phyloP scores from a whole-genome alignment of 192 early-diverging fungal species.

The Paraglomus brasilianum region DNA sequence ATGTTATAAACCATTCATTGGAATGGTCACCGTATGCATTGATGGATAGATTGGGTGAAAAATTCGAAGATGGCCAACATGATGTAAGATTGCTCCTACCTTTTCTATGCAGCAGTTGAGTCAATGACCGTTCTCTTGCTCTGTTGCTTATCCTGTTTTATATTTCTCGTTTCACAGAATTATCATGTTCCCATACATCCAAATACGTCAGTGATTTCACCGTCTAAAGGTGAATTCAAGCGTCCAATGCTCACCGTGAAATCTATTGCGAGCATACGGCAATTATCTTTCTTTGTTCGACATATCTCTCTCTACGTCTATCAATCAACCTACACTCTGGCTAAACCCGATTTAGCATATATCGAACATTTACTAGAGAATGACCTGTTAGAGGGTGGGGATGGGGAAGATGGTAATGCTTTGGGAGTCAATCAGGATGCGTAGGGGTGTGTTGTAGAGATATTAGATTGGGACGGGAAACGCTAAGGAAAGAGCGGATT shows the following conservation, averaged over 20 bases:
- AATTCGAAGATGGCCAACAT: conserved; percentile 45
- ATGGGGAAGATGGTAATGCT: too few species aligned
- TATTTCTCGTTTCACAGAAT: neutral
- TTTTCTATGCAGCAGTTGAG: neutral
- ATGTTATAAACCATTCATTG: conserved; percentile 49
- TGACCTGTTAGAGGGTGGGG: conserved; percentile 53
- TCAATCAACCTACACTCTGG: conserved; percentile 66
- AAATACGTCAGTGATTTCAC: neutral
- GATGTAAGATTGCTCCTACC: neutral
- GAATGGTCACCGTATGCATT: conserved; percentile 57
- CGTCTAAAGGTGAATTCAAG: conserved; percentile 44
- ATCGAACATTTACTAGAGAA: conserved; percentile 72
- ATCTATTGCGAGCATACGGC: conserved; percentile 60
- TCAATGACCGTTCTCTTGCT: neutral
- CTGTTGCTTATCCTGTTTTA: conserved; percentile 11
- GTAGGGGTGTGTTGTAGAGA: too few species aligned
- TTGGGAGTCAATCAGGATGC: too few species aligned
- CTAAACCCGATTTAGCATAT: conserved; percentile 71
- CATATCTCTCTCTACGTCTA: conserved; percentile 75
- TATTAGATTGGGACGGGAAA: too few species aligned
- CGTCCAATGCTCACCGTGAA: conserved; percentile 77
- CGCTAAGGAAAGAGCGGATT: too few species aligned
- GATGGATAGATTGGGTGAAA: conserved; percentile 64
- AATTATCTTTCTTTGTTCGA: conserved; percentile 77
- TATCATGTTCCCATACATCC: neutral